Conservation (phyloP, 2,329 filamentous ascomycete species). For the Microdochium bolleyi region DNA sequence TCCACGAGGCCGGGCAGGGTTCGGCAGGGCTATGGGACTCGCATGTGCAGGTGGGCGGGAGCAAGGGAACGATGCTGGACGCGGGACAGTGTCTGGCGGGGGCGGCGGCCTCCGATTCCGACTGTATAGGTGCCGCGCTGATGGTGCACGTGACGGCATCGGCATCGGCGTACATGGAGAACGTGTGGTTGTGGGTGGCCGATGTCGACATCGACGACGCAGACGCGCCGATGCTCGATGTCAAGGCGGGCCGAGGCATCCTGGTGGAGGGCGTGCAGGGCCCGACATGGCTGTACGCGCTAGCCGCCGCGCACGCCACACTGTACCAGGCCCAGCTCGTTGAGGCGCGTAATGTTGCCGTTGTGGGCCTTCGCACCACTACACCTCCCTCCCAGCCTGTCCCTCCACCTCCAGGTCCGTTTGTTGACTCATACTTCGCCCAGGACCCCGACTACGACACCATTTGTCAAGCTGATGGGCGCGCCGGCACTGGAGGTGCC, state of each 20-base stretch:
- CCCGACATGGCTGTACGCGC: constrained; percentile 45
- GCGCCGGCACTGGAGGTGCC: neutral
- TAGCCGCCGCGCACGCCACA: constrained; percentile 39
- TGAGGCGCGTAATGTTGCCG: constrained; percentile 32
- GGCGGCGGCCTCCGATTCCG: constrained; percentile 12
- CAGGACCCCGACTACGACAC: constrained; percentile 6
- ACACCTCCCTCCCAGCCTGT: constrained; percentile 22
- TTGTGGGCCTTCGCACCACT: constrained; percentile 36
- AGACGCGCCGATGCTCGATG: constrained; percentile 23
- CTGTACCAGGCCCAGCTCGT: constrained; percentile 46
- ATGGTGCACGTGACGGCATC: constrained; percentile 38
- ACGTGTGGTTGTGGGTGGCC: constrained; percentile 37
- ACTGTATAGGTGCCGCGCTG: constrained; percentile 38
- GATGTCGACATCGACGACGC: constrained; percentile 42
- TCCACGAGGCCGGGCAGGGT: constrained; percentile 32
- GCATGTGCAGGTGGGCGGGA: constrained; percentile 36
- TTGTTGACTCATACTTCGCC: constrained; percentile 10
- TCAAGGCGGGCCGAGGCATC: constrained; percentile 36
- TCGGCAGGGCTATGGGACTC: constrained; percentile 44
- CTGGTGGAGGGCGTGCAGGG: constrained; percentile 33
- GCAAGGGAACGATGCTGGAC: constrained; percentile 27
- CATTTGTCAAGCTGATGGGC: too few species aligned
- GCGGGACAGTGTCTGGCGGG: constrained; percentile 22
- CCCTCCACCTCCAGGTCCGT: neutral
- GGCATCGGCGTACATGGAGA: constrained; percentile 44